These are phyloP conservation scores for Aspergillus jensenii DNA, from an alignment of 2,329 filamentous ascomycete genomes.

Conservation along the genomic window DNA sequence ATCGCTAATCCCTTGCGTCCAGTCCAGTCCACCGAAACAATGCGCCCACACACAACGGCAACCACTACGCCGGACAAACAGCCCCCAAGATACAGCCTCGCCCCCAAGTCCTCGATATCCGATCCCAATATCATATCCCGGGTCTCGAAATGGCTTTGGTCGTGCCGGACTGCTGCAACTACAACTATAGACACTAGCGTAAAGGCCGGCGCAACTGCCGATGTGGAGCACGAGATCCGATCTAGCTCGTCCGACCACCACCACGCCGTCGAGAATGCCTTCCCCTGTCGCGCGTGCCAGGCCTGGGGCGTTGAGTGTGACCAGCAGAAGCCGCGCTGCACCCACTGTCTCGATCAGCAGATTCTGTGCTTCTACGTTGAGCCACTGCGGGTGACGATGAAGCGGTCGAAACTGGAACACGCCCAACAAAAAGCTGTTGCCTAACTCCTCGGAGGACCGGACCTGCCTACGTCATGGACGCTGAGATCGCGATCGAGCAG, in stretches of 20 bases:
- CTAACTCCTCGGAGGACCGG: too few species aligned
- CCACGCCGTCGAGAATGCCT: neutral
- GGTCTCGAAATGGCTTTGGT: conserved; percentile 21
- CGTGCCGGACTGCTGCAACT: conserved; percentile 4
- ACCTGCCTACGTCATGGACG: neutral
- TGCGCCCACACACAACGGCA: conserved; percentile 1
- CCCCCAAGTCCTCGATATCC: neutral
- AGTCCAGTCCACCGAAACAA: neutral
- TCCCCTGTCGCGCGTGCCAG: conserved; percentile 31
- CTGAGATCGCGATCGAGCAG: neutral
- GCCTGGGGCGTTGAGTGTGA: conserved; percentile 29
- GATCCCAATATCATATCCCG: conserved; percentile 10
- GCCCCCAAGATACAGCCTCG: conserved; percentile 1
- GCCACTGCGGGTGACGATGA: conserved; percentile 20
- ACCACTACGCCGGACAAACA: neutral
- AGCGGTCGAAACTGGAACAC: conserved; percentile 13
- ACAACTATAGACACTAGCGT: neutral
- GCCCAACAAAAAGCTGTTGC: neutral
- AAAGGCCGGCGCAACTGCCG: neutral
- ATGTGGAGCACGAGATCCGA: neutral
- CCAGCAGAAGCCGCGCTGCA: conserved; percentile 28
- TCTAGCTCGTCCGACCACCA: neutral
- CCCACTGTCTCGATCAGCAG: conserved; percentile 33
- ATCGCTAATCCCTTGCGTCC: neutral
- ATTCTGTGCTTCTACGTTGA: conserved; percentile 36